Evolutionary conservation across 176 grass and related monocot genomes (phyloP).

Genomic region (Eragrostis curvula): DNA sequence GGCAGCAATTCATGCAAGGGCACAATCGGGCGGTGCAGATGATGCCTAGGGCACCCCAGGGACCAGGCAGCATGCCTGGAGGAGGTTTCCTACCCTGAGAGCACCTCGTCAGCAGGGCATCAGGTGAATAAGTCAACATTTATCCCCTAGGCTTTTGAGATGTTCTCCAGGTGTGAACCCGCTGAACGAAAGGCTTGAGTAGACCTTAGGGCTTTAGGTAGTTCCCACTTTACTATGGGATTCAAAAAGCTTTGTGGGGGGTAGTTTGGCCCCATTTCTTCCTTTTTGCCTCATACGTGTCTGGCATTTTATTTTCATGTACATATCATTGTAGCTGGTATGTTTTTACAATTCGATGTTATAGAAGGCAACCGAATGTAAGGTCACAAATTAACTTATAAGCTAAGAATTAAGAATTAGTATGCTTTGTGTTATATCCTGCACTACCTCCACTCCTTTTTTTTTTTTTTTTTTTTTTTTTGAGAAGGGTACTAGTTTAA

Average conservation of each 20-base stretch:
- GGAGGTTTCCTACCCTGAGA: slow-evolving; percentile 65
- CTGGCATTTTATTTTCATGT: neutral
- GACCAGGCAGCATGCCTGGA: slow-evolving; percentile 62
- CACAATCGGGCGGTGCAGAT: slow-evolving; percentile 69
- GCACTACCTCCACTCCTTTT: too few species aligned
- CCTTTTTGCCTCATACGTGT: neutral
- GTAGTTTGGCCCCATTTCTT: neutral
- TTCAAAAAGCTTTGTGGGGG: neutral
- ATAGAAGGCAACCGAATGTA: neutral
- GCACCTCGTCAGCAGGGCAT: neutral
- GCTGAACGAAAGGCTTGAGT: neutral
- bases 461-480: too few species aligned
- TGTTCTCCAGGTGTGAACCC: neutral
- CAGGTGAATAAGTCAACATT: neutral
- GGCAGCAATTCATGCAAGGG: slow-evolving; percentile 73
- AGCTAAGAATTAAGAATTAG: neutral
- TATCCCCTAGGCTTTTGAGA: neutral
- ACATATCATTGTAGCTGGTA: neutral
- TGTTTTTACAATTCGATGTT: neutral
- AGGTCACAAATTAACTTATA: neutral
- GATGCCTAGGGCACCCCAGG: slow-evolving; percentile 67
- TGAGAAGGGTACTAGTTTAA: too few species aligned
- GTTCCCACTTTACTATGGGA: neutral
- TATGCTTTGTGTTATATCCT: too few species aligned
- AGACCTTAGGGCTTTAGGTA: neutral